Base-by-base conservation (phyloP, 1,284 basidiomycete genomes). In the Ganoderma lucidum region DNA sequence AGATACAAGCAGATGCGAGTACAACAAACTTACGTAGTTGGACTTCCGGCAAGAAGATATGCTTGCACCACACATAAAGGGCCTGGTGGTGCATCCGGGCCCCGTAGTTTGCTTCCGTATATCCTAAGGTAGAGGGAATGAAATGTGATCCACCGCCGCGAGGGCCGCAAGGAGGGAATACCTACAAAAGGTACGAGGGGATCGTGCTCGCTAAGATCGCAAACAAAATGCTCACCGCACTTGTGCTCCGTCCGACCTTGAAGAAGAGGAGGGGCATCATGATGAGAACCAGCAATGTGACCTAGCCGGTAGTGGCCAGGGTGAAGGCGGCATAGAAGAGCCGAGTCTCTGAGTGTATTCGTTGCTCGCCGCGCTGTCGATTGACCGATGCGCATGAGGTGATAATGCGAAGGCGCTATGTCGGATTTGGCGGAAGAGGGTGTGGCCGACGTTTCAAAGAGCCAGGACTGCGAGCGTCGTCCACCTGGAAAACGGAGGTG, bases 41-140 rank as follows among this genome's bases (percentile, higher is more conserved):
- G 72, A 15, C 72, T 41, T 30, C 75, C 74, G 37, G 70, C 63
- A 32, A 74, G 64, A 28, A 78, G 60, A 44, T 74, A 67, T 56
- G 74, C 74, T 62, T 76, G 75, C 19, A 66, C 64, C 17, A 72
- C 67, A 48, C 76, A 76, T 59, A 76, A 63, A 30, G 48, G 66
- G 58, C 48, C 35, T 32, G 74, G 71, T 32, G 74, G 71, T 1
- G 73, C 72, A 14, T 59, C 39, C 1, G 69, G 71, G 28, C 72
- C 67, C 23, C 70, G 55, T 12, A 75, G 62, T 6, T 70, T 60
- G 14, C 60, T 64, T 1, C 67, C 66, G 39, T 75, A 75, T 55
- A 70, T 68, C 63, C 76, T 75, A 59, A 28, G 23, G 30, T 23
- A 17, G 14, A 23, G 28, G 14, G 32, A 5, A 28, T 44, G 30